Conservation (phyloP, 2,329 filamentous ascomycete species). For the Ceratocystis cacaofunesta region DNA sequence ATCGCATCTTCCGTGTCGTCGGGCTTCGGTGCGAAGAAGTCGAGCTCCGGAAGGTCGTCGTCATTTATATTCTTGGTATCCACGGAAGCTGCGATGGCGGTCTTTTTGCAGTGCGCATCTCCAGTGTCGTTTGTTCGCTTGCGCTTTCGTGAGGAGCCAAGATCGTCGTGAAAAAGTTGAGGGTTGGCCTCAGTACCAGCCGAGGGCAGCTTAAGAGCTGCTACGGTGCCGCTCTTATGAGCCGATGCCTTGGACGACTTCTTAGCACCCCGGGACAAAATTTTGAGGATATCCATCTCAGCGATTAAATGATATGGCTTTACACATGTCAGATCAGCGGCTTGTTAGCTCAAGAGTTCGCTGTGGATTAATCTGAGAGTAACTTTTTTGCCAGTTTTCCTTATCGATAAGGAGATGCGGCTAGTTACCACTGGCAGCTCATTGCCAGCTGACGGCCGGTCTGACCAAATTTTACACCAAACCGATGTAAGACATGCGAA, state of each 20-base stretch:
- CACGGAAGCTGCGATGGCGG: background rate
- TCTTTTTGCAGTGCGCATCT: constrained; percentile 21
- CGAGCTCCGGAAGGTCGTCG: constrained; percentile 32
- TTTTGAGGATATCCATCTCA: constrained; percentile 56
- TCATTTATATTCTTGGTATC: constrained; percentile 8
- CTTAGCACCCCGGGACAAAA: constrained; percentile 57
- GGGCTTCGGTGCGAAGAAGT: constrained; percentile 43
- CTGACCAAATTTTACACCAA: no score
- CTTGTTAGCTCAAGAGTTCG: background rate
- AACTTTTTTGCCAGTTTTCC: constrained; percentile 9
- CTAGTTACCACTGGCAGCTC: no score
- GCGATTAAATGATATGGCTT: background rate
- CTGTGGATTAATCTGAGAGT: background rate
- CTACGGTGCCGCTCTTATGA: constrained; percentile 22
- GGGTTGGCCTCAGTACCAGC: constrained; percentile 49
- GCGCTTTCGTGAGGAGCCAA: constrained; percentile 27
- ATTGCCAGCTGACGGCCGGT: background rate
- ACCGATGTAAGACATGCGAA: no score
- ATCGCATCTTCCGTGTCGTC: constrained; percentile 19
- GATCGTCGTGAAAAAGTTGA: constrained; percentile 51
- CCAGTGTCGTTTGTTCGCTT: constrained; percentile 32
- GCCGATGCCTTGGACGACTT: constrained; percentile 29
- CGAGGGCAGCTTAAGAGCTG: constrained; percentile 41
- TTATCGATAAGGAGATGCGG: constrained; percentile 13
- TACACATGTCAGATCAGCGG: background rate